These are phyloP conservation scores for Pichia paraexigua DNA, from an alignment of 805 yeast genomes.

Conservation along the genomic window DNA sequence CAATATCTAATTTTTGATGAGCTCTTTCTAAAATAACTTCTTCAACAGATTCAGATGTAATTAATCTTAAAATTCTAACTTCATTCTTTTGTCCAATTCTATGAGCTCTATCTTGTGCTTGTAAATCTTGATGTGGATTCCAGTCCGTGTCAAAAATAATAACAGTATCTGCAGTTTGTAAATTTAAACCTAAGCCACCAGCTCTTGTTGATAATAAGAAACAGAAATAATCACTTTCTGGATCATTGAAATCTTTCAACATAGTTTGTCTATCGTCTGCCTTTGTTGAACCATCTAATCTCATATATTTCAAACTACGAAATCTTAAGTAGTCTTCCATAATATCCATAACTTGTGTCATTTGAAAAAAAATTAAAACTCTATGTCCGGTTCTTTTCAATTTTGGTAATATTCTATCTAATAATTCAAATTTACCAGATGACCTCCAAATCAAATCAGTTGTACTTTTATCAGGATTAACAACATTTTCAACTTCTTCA, in stretches of 20 bases:
- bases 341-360: slow-evolving; percentile 86
- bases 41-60: slow-evolving; percentile 76
- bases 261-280: slow-evolving; percentile 76
- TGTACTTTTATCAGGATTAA: slow-evolving; percentile 55
- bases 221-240: slow-evolving; percentile 68
- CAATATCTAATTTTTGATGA: slow-evolving; percentile 74
- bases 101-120: slow-evolving; percentile 86
- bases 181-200: slow-evolving; percentile 80
- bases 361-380: slow-evolving; percentile 76
- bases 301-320: slow-evolving; percentile 58
- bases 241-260: slow-evolving; percentile 69
- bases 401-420: slow-evolving; percentile 70
- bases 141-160: slow-evolving; percentile 83
- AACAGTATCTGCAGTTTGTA: slow-evolving; percentile 84
- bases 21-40: slow-evolving; percentile 79
- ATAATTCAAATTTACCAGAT: slow-evolving; percentile 72
- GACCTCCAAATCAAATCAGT: slow-evolving; percentile 67
- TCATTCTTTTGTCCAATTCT: slow-evolving; percentile 87
- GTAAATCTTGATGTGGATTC: slow-evolving; percentile 90
- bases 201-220: slow-evolving; percentile 79
- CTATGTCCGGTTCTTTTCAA: slow-evolving; percentile 68
- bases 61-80: slow-evolving; percentile 71
- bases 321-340: slow-evolving; percentile 77
- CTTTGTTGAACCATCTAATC: slow-evolving; percentile 77
- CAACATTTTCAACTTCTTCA: slow-evolving; percentile 68